Conservation (phyloP, 2,329 filamentous ascomycete genomes). For the Pyrenochaeta sp. region DNA sequence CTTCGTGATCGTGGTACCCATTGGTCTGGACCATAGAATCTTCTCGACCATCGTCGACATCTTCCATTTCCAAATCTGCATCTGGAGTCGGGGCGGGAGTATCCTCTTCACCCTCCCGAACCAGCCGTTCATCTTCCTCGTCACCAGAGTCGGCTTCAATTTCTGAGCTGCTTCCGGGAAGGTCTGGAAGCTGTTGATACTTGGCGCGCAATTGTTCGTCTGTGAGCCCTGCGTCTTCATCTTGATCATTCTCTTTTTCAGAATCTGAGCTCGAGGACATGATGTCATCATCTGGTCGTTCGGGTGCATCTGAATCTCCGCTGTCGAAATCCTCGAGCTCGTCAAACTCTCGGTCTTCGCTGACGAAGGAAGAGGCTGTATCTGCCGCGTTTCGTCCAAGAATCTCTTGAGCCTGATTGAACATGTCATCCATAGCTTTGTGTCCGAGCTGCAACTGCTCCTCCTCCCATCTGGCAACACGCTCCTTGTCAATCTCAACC, state of each 20-base stretch:
- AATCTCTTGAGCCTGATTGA: conserved; percentile 69
- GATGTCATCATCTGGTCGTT: conserved; percentile 51
- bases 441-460: conserved; percentile 64
- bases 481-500: conserved; percentile 64
- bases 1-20: conserved; percentile 27
- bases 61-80: conserved; percentile 36
- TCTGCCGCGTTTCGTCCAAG: conserved; percentile 42
- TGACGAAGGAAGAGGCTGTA: conserved; percentile 48
- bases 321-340: conserved; percentile 55
- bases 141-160: conserved; percentile 40
- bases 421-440: conserved; percentile 75
- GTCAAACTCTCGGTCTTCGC: conserved; percentile 49
- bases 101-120: conserved; percentile 27
- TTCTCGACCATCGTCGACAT: conserved; percentile 14
- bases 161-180: conserved; percentile 44
- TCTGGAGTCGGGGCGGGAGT: conserved; percentile 42
- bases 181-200: conserved; percentile 69
- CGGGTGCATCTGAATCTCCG: conserved; percentile 39
- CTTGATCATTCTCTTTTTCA: conserved; percentile 51
- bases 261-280: conserved; percentile 45
- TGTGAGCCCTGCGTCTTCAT: conserved; percentile 70
- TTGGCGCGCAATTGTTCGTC: conserved; percentile 73
- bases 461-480: conserved; percentile 66
- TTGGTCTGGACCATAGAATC: conserved; percentile 25
- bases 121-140: conserved; percentile 43